Evolutionary conservation across 2,329 filamentous ascomycete species (phyloP).

Genomic region (Sporothrix brasiliensis): DNA sequence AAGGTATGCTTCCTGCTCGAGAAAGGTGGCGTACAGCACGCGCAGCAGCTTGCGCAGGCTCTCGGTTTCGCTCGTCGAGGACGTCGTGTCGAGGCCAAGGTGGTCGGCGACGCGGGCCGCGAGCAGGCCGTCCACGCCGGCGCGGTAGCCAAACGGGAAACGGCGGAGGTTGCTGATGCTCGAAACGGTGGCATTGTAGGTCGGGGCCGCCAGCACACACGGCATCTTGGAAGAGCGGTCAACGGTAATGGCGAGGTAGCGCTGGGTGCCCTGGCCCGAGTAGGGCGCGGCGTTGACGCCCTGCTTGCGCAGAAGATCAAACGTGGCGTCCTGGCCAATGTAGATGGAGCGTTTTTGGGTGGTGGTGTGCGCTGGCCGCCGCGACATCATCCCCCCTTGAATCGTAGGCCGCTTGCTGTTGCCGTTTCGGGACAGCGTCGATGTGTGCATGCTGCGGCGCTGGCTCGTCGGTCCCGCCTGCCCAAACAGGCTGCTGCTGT

Average conservation of each 20-base stretch:
- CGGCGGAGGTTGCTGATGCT: constrained; percentile 41
- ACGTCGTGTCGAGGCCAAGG: constrained; percentile 52
- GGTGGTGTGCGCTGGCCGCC: background rate
- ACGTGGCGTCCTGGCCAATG: constrained; percentile 56
- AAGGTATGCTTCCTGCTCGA: constrained; percentile 51
- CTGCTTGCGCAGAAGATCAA: constrained; percentile 58
- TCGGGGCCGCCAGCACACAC: constrained; percentile 63
- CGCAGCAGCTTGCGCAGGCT: constrained; percentile 55
- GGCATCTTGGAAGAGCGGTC: constrained; percentile 65
- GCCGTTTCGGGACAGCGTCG: constrained; percentile 28
- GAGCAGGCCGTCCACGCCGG: constrained; percentile 51
- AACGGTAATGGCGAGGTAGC: constrained; percentile 65
- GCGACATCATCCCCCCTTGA: no score
- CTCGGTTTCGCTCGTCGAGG: constrained; percentile 44
- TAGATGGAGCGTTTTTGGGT: constrained; percentile 57
- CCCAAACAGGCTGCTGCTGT: constrained; percentile 36
- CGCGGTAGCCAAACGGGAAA: constrained; percentile 65
- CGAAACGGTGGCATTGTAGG: background rate
- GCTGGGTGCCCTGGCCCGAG: constrained; percentile 45
- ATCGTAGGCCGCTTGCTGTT: constrained; percentile 2
- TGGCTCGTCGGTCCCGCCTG: constrained; percentile 37
- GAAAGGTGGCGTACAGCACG: constrained; percentile 57
- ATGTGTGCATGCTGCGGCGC: constrained; percentile 57
- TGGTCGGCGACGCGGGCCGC: constrained; percentile 50
- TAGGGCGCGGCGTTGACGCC: constrained; percentile 50